Base-by-base conservation (phyloP, 2,329 filamentous ascomycete species). In the Mollisiaceae sp. region DNA sequence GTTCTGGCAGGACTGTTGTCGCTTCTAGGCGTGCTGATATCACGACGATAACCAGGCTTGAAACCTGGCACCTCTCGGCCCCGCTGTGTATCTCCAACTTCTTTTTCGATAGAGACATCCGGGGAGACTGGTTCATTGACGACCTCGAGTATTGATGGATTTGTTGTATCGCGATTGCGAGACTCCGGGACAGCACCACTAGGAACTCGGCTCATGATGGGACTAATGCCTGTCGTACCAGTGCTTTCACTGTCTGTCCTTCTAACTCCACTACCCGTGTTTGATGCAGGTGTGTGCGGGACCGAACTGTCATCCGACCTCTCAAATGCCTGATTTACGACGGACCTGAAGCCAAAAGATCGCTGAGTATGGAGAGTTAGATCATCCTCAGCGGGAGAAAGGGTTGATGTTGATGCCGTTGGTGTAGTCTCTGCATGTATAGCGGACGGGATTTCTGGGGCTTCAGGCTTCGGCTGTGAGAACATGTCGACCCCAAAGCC, bases 311-410 rank as follows among this genome's bases (percentile, higher is more conserved):
- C 85, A 67, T 87, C 82, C 32, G 59, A 80, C 55, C 82, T 80
- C 72, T 89, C 87, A 72, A 91, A 91, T 18, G 88, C 88, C 73
- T 89, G 85, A 70, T 89, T 81, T 4, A 91, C 88, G 15, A 86
- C 84, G 1, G 86, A 85, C 41, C 78, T 78, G 72, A 86, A 87
- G n/a, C 85, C 85, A 20, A 82, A 68, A 1, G 85, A 86, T 3
- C 82, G 79, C 67, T 85, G 82, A 67, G 84, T 83, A 8, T 82
- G 80, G n/a, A 86, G 74, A 50, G 75, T 69, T 50, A 70, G 45
- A 8, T 72, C 70, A 27, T 60, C 59, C 5, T 61, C 61, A 8
- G 41, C 52, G 11, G 60, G 63, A 20, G 57, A 27, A 32, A 64
- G 36, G 8, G 27, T 20, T 18, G 59, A 20, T 20, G 65, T 61